phyloP scores from a whole-genome alignment of 192 early-diverging fungal species.

The Phlyctochytrium arcticum region DNA sequence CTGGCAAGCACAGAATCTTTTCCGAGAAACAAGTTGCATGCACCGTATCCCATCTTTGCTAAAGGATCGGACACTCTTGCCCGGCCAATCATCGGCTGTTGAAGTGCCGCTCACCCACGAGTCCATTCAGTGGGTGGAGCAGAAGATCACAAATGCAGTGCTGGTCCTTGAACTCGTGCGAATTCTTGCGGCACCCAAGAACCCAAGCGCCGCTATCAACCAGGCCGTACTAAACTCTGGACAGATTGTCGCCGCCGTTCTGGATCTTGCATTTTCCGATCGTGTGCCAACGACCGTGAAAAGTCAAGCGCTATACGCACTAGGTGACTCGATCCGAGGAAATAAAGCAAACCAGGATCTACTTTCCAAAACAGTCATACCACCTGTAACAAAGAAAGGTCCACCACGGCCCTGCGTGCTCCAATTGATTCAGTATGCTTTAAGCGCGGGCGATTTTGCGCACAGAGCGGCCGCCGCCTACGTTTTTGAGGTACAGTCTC shows the following conservation, averaged over 20 bases:
- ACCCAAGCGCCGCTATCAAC: constrained; percentile 80
- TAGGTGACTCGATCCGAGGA: constrained; percentile 77
- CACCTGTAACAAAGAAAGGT: not conserved
- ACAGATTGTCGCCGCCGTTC: constrained; percentile 71
- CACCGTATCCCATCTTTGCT: constrained; percentile 81
- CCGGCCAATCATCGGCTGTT: constrained; percentile 31
- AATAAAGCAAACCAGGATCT: constrained; percentile 73
- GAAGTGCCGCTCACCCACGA: constrained; percentile 35
- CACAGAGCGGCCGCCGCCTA: constrained; percentile 82
- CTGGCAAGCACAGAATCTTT: constrained; percentile 76
- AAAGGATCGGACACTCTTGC: constrained; percentile 41
- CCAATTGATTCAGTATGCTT: constrained; percentile 71
- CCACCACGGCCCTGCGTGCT: constrained; percentile 76
- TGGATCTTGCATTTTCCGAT: constrained; percentile 73
- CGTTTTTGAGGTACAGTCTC: constrained; percentile 59
- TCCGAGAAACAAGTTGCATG: constrained; percentile 93
- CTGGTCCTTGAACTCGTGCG: constrained; percentile 84
- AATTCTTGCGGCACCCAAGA: constrained; percentile 84
- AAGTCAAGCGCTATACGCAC: constrained; percentile 77
- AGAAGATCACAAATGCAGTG: constrained; percentile 84
- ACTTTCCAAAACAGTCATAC: constrained; percentile 39
- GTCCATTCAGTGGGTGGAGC: constrained; percentile 60
- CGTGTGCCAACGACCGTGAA: constrained; percentile 74
- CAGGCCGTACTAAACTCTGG: constrained; percentile 85
- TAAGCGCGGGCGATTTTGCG: constrained; percentile 64